Evolutionary conservation across 257 asterid species (phyloP).

Genomic region (Perilla frutescens): DNA sequence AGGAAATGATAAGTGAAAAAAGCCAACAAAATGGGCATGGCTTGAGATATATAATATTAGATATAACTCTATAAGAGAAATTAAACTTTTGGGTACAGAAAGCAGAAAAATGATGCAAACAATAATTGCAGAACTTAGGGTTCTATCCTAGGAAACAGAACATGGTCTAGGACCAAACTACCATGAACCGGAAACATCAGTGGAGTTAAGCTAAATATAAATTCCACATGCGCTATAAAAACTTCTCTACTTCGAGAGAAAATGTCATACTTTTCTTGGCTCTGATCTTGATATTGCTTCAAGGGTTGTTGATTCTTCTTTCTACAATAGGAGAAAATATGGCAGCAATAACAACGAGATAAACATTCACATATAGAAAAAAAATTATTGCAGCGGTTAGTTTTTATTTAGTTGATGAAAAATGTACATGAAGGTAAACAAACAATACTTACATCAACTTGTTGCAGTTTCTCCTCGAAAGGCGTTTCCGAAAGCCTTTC

Average conservation of each 20-base stretch:
- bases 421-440: slow-evolving; percentile 21
- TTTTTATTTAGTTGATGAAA: not conserved
- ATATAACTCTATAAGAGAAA: too few relatives aligned
- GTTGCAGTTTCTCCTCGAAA: slow-evolving; percentile 93
- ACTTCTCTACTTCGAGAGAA: not conserved
- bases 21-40: too few relatives aligned
- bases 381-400: not conserved
- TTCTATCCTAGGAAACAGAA: not conserved
- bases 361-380: not conserved
- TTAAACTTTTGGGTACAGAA: too few relatives aligned
- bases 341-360: slow-evolving; percentile 15
- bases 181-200: slow-evolving; percentile 24
- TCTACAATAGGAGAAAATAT: slow-evolving; percentile 56
- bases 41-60: too few relatives aligned
- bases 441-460: slow-evolving; percentile 74
- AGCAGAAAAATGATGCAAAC: too few relatives aligned
- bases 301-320: slow-evolving; percentile 93
- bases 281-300: slow-evolving; percentile 92
- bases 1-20: too few relatives aligned
- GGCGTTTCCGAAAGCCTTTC: slow-evolving; percentile 52
- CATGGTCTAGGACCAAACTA: slow-evolving; percentile 18
- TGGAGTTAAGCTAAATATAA: slow-evolving; percentile 32
- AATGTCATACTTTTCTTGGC: slow-evolving; percentile 78
- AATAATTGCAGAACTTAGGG: too few relatives aligned
- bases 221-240: slow-evolving; percentile 13